Conservation (phyloP, 2,329 filamentous ascomycete species). For the Paecilomyces formosus region DNA sequence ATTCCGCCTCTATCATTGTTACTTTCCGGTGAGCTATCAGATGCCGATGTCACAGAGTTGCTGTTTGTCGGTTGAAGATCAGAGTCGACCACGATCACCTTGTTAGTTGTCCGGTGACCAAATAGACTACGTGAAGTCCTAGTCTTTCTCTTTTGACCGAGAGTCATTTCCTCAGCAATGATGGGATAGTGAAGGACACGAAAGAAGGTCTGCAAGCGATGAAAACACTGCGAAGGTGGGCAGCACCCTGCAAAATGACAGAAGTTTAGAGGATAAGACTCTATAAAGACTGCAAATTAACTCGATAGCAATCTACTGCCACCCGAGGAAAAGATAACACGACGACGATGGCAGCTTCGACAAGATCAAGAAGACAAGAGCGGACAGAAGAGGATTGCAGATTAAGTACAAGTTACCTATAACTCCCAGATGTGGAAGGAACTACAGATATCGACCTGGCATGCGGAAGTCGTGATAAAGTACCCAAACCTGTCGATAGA, state of each 20-base stretch:
- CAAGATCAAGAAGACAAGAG: neutral
- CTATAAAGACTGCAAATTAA: neutral
- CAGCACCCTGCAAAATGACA: neutral
- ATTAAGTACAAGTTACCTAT: neutral
- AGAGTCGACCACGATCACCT: conserved; percentile 8
- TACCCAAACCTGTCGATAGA: neutral
- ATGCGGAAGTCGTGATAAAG: neutral
- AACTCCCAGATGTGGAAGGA: neutral
- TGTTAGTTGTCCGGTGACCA: conserved; percentile 14
- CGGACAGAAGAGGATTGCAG: neutral
- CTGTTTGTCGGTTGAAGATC: conserved; percentile 10
- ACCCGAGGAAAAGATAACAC: neutral
- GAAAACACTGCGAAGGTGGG: neutral
- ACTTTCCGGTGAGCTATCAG: conserved; percentile 10
- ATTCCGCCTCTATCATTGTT: conserved; percentile 17
- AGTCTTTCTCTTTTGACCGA: conserved; percentile 11
- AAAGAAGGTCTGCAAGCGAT: neutral
- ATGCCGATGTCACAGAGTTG: conserved; percentile 16
- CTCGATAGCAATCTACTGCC: neutral
- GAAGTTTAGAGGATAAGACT: neutral
- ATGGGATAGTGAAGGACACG: neutral
- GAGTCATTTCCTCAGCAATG: conserved; percentile 10
- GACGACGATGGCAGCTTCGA: neutral
- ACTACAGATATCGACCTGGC: neutral
- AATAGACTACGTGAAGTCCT: conserved; percentile 17